Conservation (phyloP, 768 basidiomycete genomes). For the Saitozyma podzolica region DNA sequence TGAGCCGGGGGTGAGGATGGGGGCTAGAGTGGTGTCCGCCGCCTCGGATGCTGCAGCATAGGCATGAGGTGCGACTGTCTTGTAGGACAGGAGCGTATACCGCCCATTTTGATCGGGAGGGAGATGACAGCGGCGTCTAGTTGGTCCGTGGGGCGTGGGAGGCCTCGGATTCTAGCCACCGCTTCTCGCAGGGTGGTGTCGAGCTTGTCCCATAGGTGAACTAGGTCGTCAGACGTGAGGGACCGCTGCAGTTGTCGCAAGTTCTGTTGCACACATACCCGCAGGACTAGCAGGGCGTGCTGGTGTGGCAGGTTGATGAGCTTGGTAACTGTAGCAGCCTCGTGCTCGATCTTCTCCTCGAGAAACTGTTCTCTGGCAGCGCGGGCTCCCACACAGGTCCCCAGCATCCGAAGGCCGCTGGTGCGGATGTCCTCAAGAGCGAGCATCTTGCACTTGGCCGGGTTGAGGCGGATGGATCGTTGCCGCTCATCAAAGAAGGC, state of each 20-base stretch:
- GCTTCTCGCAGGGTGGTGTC: neutral
- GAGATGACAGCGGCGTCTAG: neutral
- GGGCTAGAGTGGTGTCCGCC: neutral
- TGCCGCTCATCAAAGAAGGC: too few relatives aligned
- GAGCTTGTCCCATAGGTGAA: neutral
- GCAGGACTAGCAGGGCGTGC: slow-evolving; percentile 17
- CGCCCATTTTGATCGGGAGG: slow-evolving; percentile 6
- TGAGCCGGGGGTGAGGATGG: too few relatives aligned
- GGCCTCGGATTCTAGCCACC: neutral
- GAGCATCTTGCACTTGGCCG: too few relatives aligned
- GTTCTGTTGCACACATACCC: slow-evolving; percentile 6
- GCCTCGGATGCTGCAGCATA: neutral
- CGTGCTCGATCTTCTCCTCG: slow-evolving; percentile 1
- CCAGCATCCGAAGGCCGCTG: neutral
- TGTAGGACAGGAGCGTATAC: slow-evolving; percentile 5
- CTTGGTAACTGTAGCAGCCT: neutral
- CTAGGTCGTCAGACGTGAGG: slow-evolving; percentile 8
- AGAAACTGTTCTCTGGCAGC: slow-evolving; percentile 6
- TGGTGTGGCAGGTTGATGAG: slow-evolving; percentile 7
- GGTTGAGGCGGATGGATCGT: too few relatives aligned
- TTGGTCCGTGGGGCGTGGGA: neutral
- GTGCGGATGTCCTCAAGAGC: neutral
- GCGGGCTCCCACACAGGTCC: slow-evolving; percentile 6
- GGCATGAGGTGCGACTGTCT: neutral
- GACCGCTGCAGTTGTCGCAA: slow-evolving; percentile 15